Base-by-base conservation (phyloP, 345 rosid species). In the Leavenworthia alabamica region DNA sequence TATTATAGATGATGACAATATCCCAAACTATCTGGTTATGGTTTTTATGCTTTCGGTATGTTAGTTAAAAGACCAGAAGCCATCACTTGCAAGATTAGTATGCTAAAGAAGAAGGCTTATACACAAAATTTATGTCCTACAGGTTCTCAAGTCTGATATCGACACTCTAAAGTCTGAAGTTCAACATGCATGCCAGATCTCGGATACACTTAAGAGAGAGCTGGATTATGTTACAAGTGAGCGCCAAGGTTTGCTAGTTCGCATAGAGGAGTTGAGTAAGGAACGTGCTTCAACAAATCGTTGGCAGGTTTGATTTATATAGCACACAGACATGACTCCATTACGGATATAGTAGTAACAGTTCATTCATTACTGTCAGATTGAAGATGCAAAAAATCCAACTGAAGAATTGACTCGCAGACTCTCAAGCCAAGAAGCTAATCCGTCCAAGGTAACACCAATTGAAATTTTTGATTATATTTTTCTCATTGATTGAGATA, bases 371-470 rank as follows among this genome's bases (percentile, higher is more conserved):
- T 66, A 15, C 47, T 66, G 52, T 46, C 75, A 84, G 91, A 56
- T 78, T 60, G 49, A 35, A 52, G 75, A 64, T 60, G 77, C 81
- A 15, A 75, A 74, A 53, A 50, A 36, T 63, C 74, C 70, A 66
- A 56, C 76, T 20, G 79, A 80, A 60, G 78, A 74, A 39, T 62
- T 79, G 64, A 59, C 63, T 16, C 46, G 36, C 41, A 72, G 68
- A 74, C 48, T 80, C 65, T 62, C 77, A 32, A 37, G 56, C 53
- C 59, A 78, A 70, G 86, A 88, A 79, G 61, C 59, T 52, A 81
- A 75, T 73, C 65, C 44, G 43, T 76, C 62, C 45, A 73, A 66
- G 45, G 94, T 82, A 76, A 77, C 19, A 4, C 62, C 29, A 66
- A 66, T 32, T 27, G 16, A 68, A 24, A 29, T 3, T 8, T 41